phyloP scores from a whole-genome alignment of 257 asterid genomes.

The Schizonepeta tenuifolia region DNA sequence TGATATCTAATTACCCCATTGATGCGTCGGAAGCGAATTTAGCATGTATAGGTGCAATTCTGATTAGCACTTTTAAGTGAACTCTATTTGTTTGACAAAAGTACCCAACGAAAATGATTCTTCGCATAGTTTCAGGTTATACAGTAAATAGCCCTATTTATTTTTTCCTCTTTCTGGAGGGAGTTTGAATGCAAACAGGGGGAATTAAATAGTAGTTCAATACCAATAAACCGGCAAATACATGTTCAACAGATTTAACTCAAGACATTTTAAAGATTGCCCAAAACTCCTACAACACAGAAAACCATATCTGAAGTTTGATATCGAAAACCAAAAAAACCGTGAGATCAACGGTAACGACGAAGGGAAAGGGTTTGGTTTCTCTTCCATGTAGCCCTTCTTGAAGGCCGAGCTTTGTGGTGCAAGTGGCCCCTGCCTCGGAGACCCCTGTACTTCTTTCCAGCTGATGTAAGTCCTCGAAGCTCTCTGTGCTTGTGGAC shows the following conservation, averaged over 20 bases:
- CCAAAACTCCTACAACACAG: neutral
- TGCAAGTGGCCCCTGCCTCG: constrained; percentile 16
- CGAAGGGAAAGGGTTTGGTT: constrained; percentile 17
- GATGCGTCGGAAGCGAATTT: too few relatives aligned
- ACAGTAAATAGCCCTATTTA: too few relatives aligned
- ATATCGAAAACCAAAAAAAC: neutral
- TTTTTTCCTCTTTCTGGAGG: too few relatives aligned
- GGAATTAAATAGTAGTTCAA: neutral
- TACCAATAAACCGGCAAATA: neutral
- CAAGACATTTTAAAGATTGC: neutral
- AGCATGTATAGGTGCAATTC: too few relatives aligned
- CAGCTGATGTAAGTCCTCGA: constrained; percentile 17
- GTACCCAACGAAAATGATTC: too few relatives aligned
- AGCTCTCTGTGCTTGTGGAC: constrained; percentile 24
- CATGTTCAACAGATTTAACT: neutral
- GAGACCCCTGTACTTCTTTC: constrained; percentile 22
- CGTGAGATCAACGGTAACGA: constrained; percentile 16
- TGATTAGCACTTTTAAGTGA: too few relatives aligned
- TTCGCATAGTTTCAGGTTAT: too few relatives aligned
- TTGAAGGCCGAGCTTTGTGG: constrained; percentile 17
- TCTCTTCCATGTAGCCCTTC: constrained; percentile 21
- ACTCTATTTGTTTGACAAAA: too few relatives aligned
- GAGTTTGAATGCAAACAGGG: neutral
- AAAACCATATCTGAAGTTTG: neutral
- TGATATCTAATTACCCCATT: too few relatives aligned